Base-by-base conservation (phyloP, 2,329 filamentous ascomycete genomes). In the Cercospora sp. region DNA sequence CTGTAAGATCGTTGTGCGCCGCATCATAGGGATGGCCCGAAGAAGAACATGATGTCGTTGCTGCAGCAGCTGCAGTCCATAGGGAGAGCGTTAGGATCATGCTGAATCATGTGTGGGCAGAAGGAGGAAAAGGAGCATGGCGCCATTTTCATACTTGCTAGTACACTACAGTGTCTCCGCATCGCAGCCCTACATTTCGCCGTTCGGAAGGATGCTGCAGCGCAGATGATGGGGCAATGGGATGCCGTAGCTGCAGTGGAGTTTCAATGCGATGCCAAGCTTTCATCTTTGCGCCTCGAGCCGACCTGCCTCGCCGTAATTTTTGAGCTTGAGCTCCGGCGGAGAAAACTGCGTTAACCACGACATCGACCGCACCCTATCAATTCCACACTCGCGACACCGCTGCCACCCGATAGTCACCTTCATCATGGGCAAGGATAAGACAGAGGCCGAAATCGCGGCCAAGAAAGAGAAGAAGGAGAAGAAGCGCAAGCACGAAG, bases 381-480 rank as follows among this genome's bases (percentile, higher is more conserved):
- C 18, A 16, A 18, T 3, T 13, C 34, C 12, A 62, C 40, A 30
- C 10, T 28, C 60, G 45, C 43, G 59, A 61, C 34, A 40, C 34
- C 32, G 34, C 28, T 43, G 24, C 60, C 40, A 18, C 55, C 32
- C 32, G 28, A 59, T 24, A 34, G 12, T 34, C 55, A n/a, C 32
- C 16, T 59, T 49, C 59, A 57, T 7, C 63, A 80, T 80, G 79
- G 75, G 77, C 63, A 81, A 80, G 68, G 76, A 77, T 70, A 81
- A 81, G 71, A 72, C 77, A 64, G 79, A 80, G 72, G 81, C 73
- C 28, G 74, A 75, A 58, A 72, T 72, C 30, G 71, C 71, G 64
- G 70, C 70, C 65, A 77, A 76, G 71, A 77, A 77, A 70, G 75
- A 78, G 65, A 76, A 77, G 70, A 79, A 79, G 73, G 79, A 79